Conservation (phyloP, 164 flowering plant species). For the Chimonanthus salicifolius region DNA sequence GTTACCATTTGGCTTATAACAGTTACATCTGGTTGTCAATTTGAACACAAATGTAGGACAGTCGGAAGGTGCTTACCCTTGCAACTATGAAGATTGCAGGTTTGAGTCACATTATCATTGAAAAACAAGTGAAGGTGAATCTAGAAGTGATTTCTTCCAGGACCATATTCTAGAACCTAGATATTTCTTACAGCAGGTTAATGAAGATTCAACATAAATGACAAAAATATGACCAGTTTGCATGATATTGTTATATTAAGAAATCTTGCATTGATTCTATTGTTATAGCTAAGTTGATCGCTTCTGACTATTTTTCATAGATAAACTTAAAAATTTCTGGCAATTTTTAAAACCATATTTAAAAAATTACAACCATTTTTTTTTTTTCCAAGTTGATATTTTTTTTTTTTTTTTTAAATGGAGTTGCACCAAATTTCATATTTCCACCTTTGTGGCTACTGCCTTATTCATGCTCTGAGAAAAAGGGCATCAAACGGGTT, state of each 20-base stretch:
- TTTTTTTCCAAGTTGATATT: no score
- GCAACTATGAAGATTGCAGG: no score
- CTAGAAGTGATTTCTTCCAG: neutral
- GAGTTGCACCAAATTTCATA: neutral
- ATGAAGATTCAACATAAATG: neutral
- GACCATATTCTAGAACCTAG: neutral
- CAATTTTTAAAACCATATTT: no score
- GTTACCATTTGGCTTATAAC: neutral
- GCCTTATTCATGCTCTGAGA: neutral
- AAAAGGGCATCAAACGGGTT: neutral
- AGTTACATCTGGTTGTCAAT: neutral
- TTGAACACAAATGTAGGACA: neutral
- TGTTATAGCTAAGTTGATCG: neutral
- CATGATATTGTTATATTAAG: no score
- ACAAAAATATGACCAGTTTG: no score
- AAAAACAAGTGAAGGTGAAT: no score
- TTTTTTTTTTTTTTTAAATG: neutral
- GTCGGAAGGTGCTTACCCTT: no score
- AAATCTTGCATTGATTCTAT: no score
- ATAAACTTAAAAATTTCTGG: no score
- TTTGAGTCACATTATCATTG: no score
- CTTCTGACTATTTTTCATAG: no score
- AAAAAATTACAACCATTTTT: no score
- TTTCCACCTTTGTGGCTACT: neutral
- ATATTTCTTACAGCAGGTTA: neutral